Conservation (phyloP, 225 moss, liverwort and hornwort genomes). For the Pseudoscleropodium purum region DNA sequence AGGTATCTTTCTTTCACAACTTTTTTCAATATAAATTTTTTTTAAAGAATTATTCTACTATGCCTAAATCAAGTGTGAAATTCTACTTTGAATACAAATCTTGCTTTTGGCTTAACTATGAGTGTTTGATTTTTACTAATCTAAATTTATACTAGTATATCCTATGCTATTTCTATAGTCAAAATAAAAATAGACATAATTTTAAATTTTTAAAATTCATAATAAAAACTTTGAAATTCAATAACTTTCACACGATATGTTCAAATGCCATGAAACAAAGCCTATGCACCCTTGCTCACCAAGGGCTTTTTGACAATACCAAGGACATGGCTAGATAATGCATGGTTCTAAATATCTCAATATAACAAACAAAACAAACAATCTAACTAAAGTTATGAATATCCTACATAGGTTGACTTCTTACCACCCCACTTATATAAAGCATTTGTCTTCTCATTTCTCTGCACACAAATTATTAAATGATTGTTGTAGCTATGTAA, state of each 20-base stretch:
- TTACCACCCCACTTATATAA: not conserved
- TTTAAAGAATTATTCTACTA: not conserved
- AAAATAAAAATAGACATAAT: no score
- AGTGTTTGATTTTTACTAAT: not conserved
- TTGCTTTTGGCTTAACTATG: not conserved
- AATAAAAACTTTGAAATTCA: no score
- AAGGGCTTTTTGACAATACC: no score
- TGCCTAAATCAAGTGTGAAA: not conserved
- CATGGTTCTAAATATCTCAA: no score
- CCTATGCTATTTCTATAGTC: no score
- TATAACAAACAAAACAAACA: no score
- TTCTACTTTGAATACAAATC: not conserved
- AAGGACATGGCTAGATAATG: no score
- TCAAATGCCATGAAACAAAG: no score
- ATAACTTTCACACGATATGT: no score
- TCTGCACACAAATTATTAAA: fast-evolving
- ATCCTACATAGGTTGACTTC: not conserved
- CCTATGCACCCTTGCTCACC: no score
- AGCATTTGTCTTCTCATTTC: not conserved
- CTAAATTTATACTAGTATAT: not conserved
- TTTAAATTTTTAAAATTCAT: no score
- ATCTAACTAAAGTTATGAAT: not conserved
- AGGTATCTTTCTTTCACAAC: fast-evolving
- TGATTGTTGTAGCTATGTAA: no score
- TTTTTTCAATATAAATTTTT: not conserved